Conservation (phyloP, 768 basidiomycete species). For the Rhizopogon vulgaris region DNA sequence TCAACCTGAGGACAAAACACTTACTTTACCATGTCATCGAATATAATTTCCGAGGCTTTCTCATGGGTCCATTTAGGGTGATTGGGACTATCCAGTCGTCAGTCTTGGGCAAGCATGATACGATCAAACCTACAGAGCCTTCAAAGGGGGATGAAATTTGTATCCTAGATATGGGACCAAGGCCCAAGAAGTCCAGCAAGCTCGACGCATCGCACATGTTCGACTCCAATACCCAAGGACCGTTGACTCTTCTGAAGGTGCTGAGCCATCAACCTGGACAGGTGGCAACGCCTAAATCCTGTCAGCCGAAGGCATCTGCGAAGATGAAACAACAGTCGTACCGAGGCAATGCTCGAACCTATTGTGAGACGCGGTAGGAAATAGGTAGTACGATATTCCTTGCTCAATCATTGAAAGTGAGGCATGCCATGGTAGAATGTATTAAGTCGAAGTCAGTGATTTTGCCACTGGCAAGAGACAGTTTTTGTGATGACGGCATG, state of each 20-base stretch:
- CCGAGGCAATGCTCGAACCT: conserved; percentile 85
- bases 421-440: conserved; percentile 30
- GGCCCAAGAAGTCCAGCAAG: conserved; percentile 78
- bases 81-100: background rate
- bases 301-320: background rate
- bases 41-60: conserved; percentile 77
- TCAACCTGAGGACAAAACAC: too few species aligned
- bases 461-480: too few species aligned
- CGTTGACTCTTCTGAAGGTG: conserved; percentile 55
- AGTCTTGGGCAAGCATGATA: background rate
- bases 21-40: conserved; percentile 64
- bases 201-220: conserved; percentile 73
- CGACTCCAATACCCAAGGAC: conserved; percentile 55
- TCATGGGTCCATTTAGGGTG: conserved; percentile 61
- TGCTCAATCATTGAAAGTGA: conserved; percentile 79
- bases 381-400: conserved; percentile 70
- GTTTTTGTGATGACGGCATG: too few species aligned
- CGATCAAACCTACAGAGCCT: conserved; percentile 44
- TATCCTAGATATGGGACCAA: too few species aligned
- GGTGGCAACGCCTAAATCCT: conserved; percentile 58
- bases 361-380: conserved; percentile 73
- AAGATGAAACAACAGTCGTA: conserved; percentile 21
- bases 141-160: conserved; percentile 73
- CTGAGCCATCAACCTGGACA: conserved; percentile 57
- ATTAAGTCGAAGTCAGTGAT: background rate